A percentile compares a stretch with the other conserved stretches of the same genome.
Conservation (phyloP, 2,329 filamentous ascomycete species). For the Cadophora sp. region DNA sequence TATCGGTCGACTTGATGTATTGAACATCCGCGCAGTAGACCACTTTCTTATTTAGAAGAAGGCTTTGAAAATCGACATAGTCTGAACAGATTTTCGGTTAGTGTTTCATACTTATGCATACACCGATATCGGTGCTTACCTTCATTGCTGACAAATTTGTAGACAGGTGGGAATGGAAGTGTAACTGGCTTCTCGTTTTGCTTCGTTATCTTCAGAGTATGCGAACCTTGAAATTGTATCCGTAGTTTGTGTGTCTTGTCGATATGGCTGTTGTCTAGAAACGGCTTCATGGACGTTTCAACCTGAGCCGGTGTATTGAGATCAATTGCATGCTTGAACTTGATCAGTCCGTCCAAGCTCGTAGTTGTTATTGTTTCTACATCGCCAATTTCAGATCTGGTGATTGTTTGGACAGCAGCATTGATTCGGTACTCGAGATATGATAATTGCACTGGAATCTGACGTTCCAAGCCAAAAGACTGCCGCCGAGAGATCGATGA, state of each 20-base stretch:
- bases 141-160: constrained; percentile 32
- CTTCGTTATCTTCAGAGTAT: constrained; percentile 32
- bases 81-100: constrained; percentile 16
- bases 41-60: constrained; percentile 30
- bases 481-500: constrained; percentile 24
- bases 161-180: constrained; percentile 26
- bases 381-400: constrained; percentile 29
- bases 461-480: constrained; percentile 26
- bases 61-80: constrained; percentile 31
- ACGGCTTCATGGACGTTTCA: constrained; percentile 37
- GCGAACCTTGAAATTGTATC: constrained; percentile 33
- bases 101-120: not conserved
- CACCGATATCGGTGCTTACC: constrained; percentile 14
- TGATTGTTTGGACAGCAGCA: constrained; percentile 26
- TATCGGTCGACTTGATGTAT: constrained; percentile 28
- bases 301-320: constrained; percentile 9
- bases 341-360: constrained; percentile 27
- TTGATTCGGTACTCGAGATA: constrained; percentile 24
- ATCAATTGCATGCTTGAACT: constrained; percentile 33
- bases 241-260: constrained; percentile 30
- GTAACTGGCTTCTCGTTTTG: constrained; percentile 19
- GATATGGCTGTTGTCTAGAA: constrained; percentile 33
- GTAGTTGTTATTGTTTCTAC: constrained; percentile 27
- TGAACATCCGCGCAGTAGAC: constrained; percentile 26
- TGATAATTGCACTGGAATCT: constrained; percentile 27